These are phyloP conservation scores for Cephalotrichum gorgonifer DNA, from an alignment of 2,329 filamentous ascomycete genomes.

Conservation along the genomic window DNA sequence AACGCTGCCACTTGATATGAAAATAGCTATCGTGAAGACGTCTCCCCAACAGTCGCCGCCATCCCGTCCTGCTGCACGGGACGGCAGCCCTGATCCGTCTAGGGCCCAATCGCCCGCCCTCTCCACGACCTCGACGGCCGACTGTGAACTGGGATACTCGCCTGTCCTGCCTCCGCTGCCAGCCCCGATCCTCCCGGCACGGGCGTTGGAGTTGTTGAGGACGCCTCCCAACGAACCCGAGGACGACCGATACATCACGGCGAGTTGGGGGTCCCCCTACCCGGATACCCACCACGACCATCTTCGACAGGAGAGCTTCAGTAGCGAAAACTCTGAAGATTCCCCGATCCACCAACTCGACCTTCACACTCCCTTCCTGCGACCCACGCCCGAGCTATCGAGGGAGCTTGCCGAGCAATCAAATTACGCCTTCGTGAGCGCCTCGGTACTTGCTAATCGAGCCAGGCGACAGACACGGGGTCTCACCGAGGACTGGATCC, in stretches of 20 bases:
- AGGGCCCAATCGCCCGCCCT: constrained; percentile 44
- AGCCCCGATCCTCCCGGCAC: constrained; percentile 25
- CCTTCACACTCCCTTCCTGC: constrained; percentile 52
- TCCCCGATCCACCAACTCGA: constrained; percentile 51
- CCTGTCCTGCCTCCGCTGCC: constrained; percentile 49
- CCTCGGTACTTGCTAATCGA: constrained; percentile 53
- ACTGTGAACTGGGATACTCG: constrained; percentile 45
- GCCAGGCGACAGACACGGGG: constrained; percentile 48
- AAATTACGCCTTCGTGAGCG: constrained; percentile 30
- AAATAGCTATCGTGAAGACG: constrained; percentile 36
- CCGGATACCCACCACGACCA: constrained; percentile 48
- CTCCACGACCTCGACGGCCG: constrained; percentile 51
- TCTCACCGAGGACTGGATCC: constrained; percentile 78
- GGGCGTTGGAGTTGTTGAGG: constrained; percentile 9
- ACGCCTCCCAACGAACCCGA: constrained; percentile 17
- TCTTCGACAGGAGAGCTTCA: constrained; percentile 39
- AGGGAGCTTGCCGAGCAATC: constrained; percentile 7
- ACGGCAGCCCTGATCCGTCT: constrained; percentile 28
- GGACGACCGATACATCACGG: constrained; percentile 46
- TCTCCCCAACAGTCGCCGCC: constrained; percentile 39
- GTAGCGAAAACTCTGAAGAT: constrained; percentile 50
- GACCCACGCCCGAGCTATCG: constrained; percentile 39
- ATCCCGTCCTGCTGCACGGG: constrained; percentile 55
- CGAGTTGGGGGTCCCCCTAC: constrained; percentile 90
- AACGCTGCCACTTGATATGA: not conserved